A percentile compares a stretch with the other conserved stretches of the same genome.
Evolutionary conservation across 169 alveolate genomes (phyloP).

Genomic region (Fabrea salina): DNA sequence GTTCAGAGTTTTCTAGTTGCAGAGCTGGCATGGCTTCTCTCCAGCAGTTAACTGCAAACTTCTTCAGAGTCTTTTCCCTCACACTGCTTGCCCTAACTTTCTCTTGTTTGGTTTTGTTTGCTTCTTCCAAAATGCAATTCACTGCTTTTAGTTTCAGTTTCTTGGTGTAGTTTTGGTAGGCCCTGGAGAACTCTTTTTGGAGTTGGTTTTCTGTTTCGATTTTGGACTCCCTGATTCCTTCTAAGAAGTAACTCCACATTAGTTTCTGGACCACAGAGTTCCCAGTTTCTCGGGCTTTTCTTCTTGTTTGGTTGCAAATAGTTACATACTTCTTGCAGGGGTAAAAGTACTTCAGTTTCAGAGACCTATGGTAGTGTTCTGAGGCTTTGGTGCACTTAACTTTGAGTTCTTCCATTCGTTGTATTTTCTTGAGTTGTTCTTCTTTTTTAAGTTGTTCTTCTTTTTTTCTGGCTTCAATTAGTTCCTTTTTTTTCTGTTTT

Average conservation of each 20-base stretch:
- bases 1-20: not conserved
- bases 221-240: not conserved
- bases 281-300: not conserved
- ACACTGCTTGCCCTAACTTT: not conserved
- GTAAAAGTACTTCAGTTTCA: not conserved
- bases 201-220: not conserved
- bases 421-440: not conserved
- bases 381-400: not conserved
- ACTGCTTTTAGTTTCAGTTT: not conserved
- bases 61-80: not conserved
- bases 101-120: not conserved
- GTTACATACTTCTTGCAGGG: not conserved
- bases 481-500: not conserved
- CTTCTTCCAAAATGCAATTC: not conserved
- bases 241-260: not conserved
- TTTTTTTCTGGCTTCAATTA: not conserved
- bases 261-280: not conserved
- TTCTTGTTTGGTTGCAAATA: not conserved
- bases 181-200: not conserved
- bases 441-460: constrained; percentile 18
- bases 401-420: not conserved
- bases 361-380: not conserved
- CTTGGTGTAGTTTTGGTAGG: not conserved
- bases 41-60: not conserved
- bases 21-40: not conserved